Conservation (phyloP, 192 early-diverging fungal genomes). For the Gigaspora rosea region DNA sequence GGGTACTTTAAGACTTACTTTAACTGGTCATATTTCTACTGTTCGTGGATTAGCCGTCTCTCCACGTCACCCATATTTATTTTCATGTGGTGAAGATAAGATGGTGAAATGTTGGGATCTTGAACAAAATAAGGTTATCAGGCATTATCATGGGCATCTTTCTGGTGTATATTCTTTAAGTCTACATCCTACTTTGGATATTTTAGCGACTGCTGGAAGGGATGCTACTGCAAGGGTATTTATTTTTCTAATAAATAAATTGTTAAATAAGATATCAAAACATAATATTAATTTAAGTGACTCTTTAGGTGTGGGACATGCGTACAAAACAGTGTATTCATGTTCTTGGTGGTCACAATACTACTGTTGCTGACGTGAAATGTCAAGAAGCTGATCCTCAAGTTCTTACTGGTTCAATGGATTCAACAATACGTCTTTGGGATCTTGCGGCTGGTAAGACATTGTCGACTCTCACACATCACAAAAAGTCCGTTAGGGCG, state of each 20-base stretch:
- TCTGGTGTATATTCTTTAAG: conserved; percentile 90
- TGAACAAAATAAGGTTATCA: conserved; percentile 98
- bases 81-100: conserved; percentile 98
- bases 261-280: neutral
- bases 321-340: conserved; percentile 92
- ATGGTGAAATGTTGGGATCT: conserved; percentile 99
- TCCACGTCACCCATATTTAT: conserved; percentile 93
- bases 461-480: conserved; percentile 91
- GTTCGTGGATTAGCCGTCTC: conserved; percentile 95
- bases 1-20: conserved; percentile 89
- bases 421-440: conserved; percentile 93
- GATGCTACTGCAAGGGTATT: conserved; percentile 90
- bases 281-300: neutral
- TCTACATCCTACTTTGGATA: conserved; percentile 92
- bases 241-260: neutral
- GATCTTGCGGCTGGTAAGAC: conserved; percentile 97
- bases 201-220: conserved; percentile 92
- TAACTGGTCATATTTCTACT: conserved; percentile 96
- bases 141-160: conserved; percentile 98
- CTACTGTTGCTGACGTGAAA: conserved; percentile 84
- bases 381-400: conserved; percentile 97
- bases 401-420: conserved; percentile 91
- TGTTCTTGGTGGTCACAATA: conserved; percentile 83
- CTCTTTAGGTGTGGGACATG: conserved; percentile 92
- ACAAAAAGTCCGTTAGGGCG: conserved; percentile 95